Evolutionary conservation across 2,329 filamentous ascomycete species (phyloP), one percentile per base, ranked within the genome.

Genomic region (Tricladium varicosporioides): DNA sequence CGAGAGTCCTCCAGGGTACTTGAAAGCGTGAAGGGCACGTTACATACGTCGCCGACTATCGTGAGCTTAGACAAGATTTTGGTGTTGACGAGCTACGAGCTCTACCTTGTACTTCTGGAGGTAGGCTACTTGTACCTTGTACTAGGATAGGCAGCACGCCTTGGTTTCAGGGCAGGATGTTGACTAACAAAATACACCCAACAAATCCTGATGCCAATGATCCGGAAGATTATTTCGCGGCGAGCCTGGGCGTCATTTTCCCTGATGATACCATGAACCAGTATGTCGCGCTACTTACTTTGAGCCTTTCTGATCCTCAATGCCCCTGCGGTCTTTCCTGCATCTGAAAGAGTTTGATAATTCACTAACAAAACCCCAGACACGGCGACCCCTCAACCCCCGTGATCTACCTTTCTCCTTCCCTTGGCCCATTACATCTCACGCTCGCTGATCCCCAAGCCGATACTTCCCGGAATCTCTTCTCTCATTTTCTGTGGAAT

Each of bases 401-500:
- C 15, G 78, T 90, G 33, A 65, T 84, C 31, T 90, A 89, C 72
- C 16, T 84, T 78, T 57, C 80, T 75, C 40, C 74, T 75, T 57
- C 74, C 5, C 58, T 63, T 22, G 69, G 69, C 1, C 49, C 62
- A 2, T 43, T 70, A 5, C 49, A 57, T 1, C 62, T 70, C 32
- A 52, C 63, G 5, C 62, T 70, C 7, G 65, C 67, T 3, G 75
- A 82, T 64, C 84, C 73, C 1, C 69, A 74, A 32, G 74, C 71
- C 32, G 82, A 85, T 54, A 72, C 77, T 31, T 80, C 84, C 64
- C 74, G 85, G 50, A 70, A 72, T 16, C 78, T 90, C 46, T 91
- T 89, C 68, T 84, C 84, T 60, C 87, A 91, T 68, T 89, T 86
- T 70, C 72, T 91, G 22, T 91, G 87, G 87, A 91, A 91, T 71